Percentiles rank a stretch among this genome's conserved stretches.
phyloP scores from a whole-genome alignment of 176 grass and related monocot species.

The Carex scoparia region DNA sequence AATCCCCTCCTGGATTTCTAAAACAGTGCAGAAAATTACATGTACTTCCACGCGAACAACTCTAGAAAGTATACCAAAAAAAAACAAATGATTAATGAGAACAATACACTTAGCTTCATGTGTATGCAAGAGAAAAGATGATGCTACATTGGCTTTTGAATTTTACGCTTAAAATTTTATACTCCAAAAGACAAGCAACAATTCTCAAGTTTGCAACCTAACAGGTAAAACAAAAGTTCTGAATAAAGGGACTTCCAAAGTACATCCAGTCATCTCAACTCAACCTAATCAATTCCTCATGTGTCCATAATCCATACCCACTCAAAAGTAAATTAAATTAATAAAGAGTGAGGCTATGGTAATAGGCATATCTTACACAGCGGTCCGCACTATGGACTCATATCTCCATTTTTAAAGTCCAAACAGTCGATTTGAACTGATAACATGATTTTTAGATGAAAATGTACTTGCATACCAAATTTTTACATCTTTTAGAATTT shows the following conservation, averaged over 20 bases:
- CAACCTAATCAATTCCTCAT: not conserved
- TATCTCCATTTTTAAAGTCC: too few species aligned
- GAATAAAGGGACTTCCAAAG: not conserved
- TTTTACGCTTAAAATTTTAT: not conserved
- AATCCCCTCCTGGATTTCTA: constrained; percentile 90
- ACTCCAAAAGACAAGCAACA: not conserved
- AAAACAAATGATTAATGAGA: constrained; percentile 1
- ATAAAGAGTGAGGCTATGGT: not conserved
- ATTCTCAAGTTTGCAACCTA: not conserved
- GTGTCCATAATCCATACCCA: not conserved
- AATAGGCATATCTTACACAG: too few species aligned
- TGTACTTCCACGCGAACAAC: constrained; percentile 68
- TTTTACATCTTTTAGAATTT: too few species aligned
- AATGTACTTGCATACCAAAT: too few species aligned
- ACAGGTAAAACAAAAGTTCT: constrained; percentile 1
- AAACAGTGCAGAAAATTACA: constrained; percentile 99
- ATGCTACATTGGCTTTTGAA: not conserved
- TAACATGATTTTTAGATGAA: too few species aligned
- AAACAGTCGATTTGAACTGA: too few species aligned
- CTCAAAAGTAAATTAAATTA: not conserved
- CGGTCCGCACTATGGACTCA: too few species aligned
- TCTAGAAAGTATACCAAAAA: constrained; percentile 47
- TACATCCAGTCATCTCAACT: not conserved
- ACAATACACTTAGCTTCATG: not conserved
- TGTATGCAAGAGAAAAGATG: not conserved